Evolutionary conservation across 345 rosid genomes (phyloP).

Genomic region (Corchorus olitorius): DNA sequence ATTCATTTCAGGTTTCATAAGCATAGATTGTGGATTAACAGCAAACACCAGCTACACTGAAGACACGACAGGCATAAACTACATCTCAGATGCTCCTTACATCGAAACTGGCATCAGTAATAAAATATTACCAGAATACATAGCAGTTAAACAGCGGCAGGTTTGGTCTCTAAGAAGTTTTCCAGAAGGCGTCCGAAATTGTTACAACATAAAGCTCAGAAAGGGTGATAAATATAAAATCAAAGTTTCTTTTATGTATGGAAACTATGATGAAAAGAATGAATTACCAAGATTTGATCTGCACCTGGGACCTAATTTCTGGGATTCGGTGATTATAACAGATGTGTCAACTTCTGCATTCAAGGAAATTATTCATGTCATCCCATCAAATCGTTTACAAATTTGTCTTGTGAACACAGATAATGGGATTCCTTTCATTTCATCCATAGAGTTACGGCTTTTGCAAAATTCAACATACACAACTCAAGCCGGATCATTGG

Average conservation of each 20-base stretch:
- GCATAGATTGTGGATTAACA: constrained; percentile 40
- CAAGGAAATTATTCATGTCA: not conserved
- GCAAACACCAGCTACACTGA: constrained; percentile 18
- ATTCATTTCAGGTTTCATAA: constrained; percentile 38
- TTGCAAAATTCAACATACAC: not conserved
- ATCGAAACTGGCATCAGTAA: constrained; percentile 29
- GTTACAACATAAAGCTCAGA: constrained; percentile 21
- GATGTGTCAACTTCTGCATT: not conserved
- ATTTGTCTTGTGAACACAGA: not conserved
- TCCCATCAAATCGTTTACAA: not conserved
- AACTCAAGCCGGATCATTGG: constrained; percentile 31
- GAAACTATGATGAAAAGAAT: constrained; percentile 31
- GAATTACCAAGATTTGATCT: constrained; percentile 30
- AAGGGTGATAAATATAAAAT: constrained; percentile 28
- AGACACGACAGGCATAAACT: constrained; percentile 29
- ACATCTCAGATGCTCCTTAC: constrained; percentile 32
- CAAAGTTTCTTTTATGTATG: constrained; percentile 33
- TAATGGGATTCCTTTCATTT: not conserved
- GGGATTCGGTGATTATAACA: constrained; percentile 26
- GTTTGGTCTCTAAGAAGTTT: constrained; percentile 15
- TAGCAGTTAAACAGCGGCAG: not conserved
- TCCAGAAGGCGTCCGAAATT: constrained; percentile 30
- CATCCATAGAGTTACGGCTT: not conserved
- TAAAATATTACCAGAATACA: constrained; percentile 27
- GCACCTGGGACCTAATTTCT: constrained; percentile 49